Evolutionary conservation across 2,329 filamentous ascomycete species (phyloP), one percentile per base, ranked within the genome.

Genomic region (Neobulgaria alba): DNA sequence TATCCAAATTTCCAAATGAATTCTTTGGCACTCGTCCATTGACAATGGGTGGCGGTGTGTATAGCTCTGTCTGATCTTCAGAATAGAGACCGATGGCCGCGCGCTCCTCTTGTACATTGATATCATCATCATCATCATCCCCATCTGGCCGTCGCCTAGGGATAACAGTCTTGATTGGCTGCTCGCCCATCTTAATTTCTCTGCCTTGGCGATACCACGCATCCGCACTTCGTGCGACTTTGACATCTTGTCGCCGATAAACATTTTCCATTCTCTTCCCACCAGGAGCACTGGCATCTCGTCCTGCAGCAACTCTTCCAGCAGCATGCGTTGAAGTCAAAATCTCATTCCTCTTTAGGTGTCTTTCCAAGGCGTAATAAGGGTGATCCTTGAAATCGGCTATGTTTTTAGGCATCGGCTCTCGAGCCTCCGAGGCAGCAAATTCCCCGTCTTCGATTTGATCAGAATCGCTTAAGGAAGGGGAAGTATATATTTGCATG

Each of bases 191-290:
- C 50, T 78, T 85, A 5, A 98, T 77, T 48, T 88, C 81, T 18
- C 87, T 73, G 0, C 92, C 92, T 45, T 90, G 64, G 2, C 89
- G 79, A 61, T 92, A 95, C 93, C 92, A 98, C 48, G 84, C 87
- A 51, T 94, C 87, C 3, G 78, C 79, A 47, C 79, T 93, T 47
- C 80, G 76, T 1, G 87, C 87, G 4, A 78, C 56, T 38, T 85
- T 79, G 0, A 98, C 86, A 57, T 96, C 86, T 35, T 71, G 72
- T 3, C 92, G 75, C 17, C 89, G 78, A 58, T 86, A 98, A 0
- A 98, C 81, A 38, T 77, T 75, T 59, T 95, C 89, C 46, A 90
- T 65, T 38, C 53, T 58, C 41, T 56, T 59, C 2, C 47, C 47
- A n/a, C 56, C 54, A 20, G 54, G 48, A 1, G 33, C 37, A 2